Evolutionary conservation across 306 rosid genomes (phyloP), one percentile per base, ranked within the genome.

Genomic region (Pterocarpus macrocarpus): DNA sequence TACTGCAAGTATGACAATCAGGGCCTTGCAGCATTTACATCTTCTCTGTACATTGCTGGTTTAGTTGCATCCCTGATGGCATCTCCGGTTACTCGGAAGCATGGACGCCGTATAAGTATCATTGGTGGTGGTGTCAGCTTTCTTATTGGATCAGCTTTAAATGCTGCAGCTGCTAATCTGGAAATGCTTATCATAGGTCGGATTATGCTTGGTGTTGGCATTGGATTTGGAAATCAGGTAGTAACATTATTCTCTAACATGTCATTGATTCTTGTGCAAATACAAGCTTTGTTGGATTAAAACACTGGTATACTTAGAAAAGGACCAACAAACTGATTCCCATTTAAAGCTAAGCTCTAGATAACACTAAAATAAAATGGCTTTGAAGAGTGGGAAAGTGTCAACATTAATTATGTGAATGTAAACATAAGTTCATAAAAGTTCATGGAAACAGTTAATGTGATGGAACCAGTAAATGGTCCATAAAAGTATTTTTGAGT

Each of bases 171-270:
- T 39, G 82, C 59, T 35, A 91, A 91, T 68, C 69, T 95, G 35
- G 76, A 43, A 70, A 95, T 95, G 97, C 93, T 95, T 62, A 82
- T 95, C 62, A 10, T 91, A 32, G 97, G 99, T 12, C 85, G 97
- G 64, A 90, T 95, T 80, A 86, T 95, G 99, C 97, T 95, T 50
- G 99, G 99, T 35, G 79, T 95, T 56, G 99, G 99, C 65, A 95
- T 95, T 45, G 99, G 99, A 53, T 95, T 95, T 75, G 99, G 97
- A 58, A 91, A 95, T 81, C 99, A 95, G 97, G 97, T 95, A 79
- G 45, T 39, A 79, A 12, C 17, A 47, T 7, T 17, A 65, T 75
- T 81, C 68, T 34, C 44, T 76, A 50, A 32, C 28, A 7, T 75
- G 2, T 56, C 9, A 82, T 77, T 15, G 69, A 55, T 67, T 38